phyloP scores from a whole-genome alignment of 139 green algal genomes.

The Chlamydomonas sphaeroides region DNA sequence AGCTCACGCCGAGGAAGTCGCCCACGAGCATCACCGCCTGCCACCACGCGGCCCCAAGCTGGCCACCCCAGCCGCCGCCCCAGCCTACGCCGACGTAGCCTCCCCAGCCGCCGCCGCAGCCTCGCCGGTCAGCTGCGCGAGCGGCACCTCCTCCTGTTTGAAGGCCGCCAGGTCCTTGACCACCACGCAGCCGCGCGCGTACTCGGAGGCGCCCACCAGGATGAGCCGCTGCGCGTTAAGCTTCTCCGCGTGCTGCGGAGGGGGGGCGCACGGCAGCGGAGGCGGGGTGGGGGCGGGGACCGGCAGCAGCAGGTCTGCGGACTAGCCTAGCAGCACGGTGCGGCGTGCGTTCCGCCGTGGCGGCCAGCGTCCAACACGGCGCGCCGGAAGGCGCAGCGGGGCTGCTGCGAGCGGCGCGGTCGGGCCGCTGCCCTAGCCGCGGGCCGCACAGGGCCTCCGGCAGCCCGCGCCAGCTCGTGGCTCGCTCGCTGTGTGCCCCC shows the following conservation, averaged over 20 bases:
- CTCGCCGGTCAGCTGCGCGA: constrained; percentile 65
- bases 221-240: constrained; percentile 75
- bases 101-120: neutral
- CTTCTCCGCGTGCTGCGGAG: constrained; percentile 68
- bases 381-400: no score
- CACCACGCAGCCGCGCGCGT: constrained; percentile 76
- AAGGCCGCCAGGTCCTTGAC: constrained; percentile 84
- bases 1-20: no score
- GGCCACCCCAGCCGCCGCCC: no score
- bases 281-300: neutral
- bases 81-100: neutral
- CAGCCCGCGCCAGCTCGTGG: no score
- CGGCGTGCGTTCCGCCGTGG: neutral
- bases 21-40: no score
- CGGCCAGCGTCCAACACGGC: no score
- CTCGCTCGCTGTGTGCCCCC: neutral
- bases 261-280: neutral
- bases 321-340: neutral
- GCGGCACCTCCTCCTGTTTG: constrained; percentile 81
- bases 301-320: no score
- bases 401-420: no score
- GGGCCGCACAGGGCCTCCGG: no score
- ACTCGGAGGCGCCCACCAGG: constrained; percentile 87
- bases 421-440: no score
- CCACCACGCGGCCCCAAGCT: no score